Evolutionary conservation across 495 filamentous ascomycete species (phyloP), one percentile per base, ranked within the genome.

Genomic region (Durotheca rogersii): DNA sequence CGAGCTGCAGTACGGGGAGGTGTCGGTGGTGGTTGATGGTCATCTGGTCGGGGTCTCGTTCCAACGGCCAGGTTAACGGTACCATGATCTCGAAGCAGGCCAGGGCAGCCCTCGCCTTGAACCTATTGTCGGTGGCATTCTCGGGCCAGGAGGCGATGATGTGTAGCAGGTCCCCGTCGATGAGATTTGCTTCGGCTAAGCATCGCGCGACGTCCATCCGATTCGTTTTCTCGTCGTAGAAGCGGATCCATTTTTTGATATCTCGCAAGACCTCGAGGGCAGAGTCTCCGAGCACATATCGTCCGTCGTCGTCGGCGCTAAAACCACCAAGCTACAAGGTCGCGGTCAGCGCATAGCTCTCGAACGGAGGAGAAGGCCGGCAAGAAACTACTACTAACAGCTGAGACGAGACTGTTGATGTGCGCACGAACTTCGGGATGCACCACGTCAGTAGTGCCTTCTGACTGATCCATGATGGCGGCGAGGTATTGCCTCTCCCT

Each of bases 161-260:
- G 43, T 90, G 87, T 42, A 97, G 72, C 21, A 99, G 73, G 67
- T 99, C 94, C 7, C 87, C 84, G 53, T 85, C 84, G 49, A 97
- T 81, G n/a, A 99, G 68, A 62, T 97, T 96, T 34, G 89, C 85
- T 64, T 97, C 91, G 61, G 89, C 87, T 46, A 97, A 73, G 61
- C 90, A 96, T 66, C 93, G 80, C 34, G 90, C 91, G 41, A 97
- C 94, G 69, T 99, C 94, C 79, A 94, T 85, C 45, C 93, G 85
- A 61, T 95, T 94, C 44, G 86, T 81, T 66, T 93, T 94, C 63
- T 95, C 87, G 65, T 99, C 94, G 76, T 94, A 94, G 47, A 95
- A 77, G 63, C 86, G 90, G 58, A 99, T 72, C 94, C 94, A 97
- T 79, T 82, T 85, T 56, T 89, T 90, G 32, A 97, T 77, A 69